A percentile compares a stretch with the other conserved stretches of the same genome.
phyloP scores from a whole-genome alignment of 2,329 filamentous ascomycete species.

The Fusarium piperis region DNA sequence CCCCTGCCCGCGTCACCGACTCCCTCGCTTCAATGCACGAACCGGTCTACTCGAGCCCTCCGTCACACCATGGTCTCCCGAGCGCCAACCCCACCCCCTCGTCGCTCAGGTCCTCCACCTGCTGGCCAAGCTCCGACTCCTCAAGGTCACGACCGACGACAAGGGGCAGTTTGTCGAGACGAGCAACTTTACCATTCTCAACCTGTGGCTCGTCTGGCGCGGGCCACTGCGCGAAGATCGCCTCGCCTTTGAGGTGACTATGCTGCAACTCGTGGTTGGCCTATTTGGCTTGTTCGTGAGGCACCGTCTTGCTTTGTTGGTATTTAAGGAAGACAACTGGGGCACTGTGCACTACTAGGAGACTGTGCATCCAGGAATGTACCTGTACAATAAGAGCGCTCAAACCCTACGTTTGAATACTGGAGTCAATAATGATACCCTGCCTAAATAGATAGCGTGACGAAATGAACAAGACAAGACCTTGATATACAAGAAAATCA shows the following conservation, averaged over 20 bases:
- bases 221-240: constrained; percentile 89
- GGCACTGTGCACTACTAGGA: constrained; percentile 48
- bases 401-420: not conserved
- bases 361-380: not conserved
- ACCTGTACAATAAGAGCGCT: not conserved
- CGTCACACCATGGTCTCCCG: constrained; percentile 76
- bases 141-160: constrained; percentile 74
- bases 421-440: constrained; percentile 25
- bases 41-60: constrained; percentile 89
- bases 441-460: not conserved
- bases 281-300: constrained; percentile 85
- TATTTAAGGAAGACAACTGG: constrained; percentile 92
- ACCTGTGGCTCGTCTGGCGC: constrained; percentile 96
- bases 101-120: constrained; percentile 73
- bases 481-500: not conserved
- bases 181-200: constrained; percentile 91
- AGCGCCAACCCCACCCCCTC: constrained; percentile 72
- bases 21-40: constrained; percentile 87
- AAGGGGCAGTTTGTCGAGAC: constrained; percentile 79
- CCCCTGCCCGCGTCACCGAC: constrained; percentile 90
- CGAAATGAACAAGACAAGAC: not conserved
- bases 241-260: constrained; percentile 80
- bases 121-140: constrained; percentile 72
- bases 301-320: constrained; percentile 84
- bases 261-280: constrained; percentile 80